A percentile compares a stretch with the other conserved stretches of the same genome.
Conservation (phyloP, 148 eudicot species). For the Suaeda aralocaspica region DNA sequence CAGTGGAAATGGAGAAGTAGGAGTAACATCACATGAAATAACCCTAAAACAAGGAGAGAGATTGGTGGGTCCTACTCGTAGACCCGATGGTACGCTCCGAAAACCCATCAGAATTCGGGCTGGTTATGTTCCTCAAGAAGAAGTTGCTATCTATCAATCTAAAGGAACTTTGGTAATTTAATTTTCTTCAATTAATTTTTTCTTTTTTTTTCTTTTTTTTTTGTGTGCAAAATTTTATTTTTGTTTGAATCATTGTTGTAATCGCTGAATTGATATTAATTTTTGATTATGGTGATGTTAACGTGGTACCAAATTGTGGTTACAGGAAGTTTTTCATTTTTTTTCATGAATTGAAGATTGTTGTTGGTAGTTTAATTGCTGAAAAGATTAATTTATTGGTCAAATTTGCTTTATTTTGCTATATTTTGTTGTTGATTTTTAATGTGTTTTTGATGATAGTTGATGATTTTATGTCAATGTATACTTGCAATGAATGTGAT, state of each 20-base stretch:
- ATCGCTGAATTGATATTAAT: neutral
- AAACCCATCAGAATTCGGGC: slow-evolving; percentile 80
- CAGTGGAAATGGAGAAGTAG: slow-evolving; percentile 28
- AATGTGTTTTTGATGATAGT: neutral
- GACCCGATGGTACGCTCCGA: slow-evolving; percentile 89
- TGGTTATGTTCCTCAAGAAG: slow-evolving; percentile 91
- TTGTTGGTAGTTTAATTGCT: neutral
- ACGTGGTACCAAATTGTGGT: neutral
- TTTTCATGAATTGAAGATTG: neutral
- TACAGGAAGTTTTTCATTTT: neutral
- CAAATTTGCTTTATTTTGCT: neutral
- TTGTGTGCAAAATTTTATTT: neutral
- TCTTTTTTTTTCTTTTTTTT: neutral
- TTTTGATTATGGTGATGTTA: neutral
- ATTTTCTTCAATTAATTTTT: too few relatives aligned
- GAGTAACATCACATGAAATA: slow-evolving; percentile 49
- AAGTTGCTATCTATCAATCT: slow-evolving; percentile 87
- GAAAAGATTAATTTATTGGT: neutral
- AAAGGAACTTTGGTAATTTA: slow-evolving; percentile 74
- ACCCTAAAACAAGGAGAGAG: slow-evolving; percentile 91
- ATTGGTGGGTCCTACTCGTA: slow-evolving; percentile 78
- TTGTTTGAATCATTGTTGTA: neutral
- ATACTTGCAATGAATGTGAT: neutral
- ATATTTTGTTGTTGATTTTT: too few relatives aligned
- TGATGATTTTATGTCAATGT: neutral